Percentiles rank a stretch among this genome's conserved stretches.
These are phyloP conservation scores for Penicillium fuscoglaucum DNA, from an alignment of 2,329 filamentous ascomycete genomes.

Conservation along the genomic window DNA sequence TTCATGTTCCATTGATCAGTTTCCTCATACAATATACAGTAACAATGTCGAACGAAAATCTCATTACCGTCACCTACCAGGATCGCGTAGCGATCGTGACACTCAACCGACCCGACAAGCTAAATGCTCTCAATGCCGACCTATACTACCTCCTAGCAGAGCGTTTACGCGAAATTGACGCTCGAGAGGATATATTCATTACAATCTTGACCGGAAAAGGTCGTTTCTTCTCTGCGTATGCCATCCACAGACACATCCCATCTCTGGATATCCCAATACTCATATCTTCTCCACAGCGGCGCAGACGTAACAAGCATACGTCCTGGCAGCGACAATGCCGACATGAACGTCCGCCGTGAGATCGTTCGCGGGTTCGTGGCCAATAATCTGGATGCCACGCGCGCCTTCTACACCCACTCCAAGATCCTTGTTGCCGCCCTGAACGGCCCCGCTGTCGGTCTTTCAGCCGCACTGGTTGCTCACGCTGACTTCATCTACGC, in stretches of 20 bases:
- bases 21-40: neutral
- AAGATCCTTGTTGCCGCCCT: conserved; percentile 90
- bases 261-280: neutral
- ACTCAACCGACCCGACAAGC: conserved; percentile 79
- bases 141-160: conserved; percentile 77
- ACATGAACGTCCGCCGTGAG: conserved; percentile 52
- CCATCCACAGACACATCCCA: neutral
- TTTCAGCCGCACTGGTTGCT: conserved; percentile 78
- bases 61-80: conserved; percentile 61
- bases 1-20: neutral
- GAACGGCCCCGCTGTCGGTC: conserved; percentile 87
- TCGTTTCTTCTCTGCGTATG: conserved; percentile 80
- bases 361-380: conserved; percentile 72
- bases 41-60: conserved; percentile 42
- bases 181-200: conserved; percentile 75
- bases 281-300: conserved; percentile 57
- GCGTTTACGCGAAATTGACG: conserved; percentile 73
- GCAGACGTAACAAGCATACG: conserved; percentile 69
- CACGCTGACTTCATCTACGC: conserved; percentile 93
- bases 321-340: conserved; percentile 38
- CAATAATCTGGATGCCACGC: conserved; percentile 86
- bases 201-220: conserved; percentile 84
- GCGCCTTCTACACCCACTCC: conserved; percentile 87
- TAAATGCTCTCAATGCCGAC: conserved; percentile 73
- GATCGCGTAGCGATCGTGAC: conserved; percentile 80